phyloP scores from a whole-genome alignment of 2,329 filamentous ascomycete species.

The Colletotrichum sp. region DNA sequence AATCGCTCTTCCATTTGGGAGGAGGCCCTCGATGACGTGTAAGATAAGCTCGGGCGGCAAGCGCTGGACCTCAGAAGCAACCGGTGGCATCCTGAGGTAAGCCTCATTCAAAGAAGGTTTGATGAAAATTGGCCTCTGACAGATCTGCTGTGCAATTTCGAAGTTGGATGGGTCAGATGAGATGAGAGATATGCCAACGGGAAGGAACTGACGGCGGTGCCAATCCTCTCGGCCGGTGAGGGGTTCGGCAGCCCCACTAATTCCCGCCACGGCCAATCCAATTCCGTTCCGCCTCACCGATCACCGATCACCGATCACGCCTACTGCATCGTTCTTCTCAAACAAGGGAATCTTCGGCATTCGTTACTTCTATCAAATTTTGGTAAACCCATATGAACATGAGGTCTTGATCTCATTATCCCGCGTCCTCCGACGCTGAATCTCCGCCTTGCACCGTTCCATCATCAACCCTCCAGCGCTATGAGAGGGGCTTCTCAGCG shows the following conservation, averaged over 20 bases:
- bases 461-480: not conserved
- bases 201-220: not conserved
- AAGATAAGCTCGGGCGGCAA: constrained; percentile 40
- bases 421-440: not conserved
- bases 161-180: not conserved
- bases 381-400: not conserved
- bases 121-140: not conserved
- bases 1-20: constrained; percentile 33
- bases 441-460: not conserved
- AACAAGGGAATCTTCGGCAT: not conserved
- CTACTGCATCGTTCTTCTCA: not conserved
- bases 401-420: not conserved
- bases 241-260: not conserved
- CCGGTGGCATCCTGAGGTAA: not conserved
- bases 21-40: constrained; percentile 37
- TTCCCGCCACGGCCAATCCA: not conserved
- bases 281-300: not conserved
- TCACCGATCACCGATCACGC: not conserved
- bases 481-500: not conserved
- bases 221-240: not conserved
- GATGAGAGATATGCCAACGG: not conserved
- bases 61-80: not conserved
- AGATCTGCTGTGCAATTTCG: not conserved
- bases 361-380: not conserved
- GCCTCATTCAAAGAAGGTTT: not conserved